Evolutionary conservation across 2,329 filamentous ascomycete species (phyloP).

Genomic region (Neocatenulostroma microsporum): DNA sequence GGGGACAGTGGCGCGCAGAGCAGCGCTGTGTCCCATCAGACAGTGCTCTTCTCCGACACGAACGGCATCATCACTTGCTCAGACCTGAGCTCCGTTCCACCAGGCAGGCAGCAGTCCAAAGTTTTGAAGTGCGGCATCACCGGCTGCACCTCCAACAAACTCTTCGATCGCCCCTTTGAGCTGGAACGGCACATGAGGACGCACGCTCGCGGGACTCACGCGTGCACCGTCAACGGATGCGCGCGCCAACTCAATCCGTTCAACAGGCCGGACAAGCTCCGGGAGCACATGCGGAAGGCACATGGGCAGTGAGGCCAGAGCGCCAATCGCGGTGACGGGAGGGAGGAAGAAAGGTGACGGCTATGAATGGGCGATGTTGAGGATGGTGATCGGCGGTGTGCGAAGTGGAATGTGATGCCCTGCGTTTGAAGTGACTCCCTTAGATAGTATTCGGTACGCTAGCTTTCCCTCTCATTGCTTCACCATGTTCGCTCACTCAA

Average conservation of each 20-base stretch:
- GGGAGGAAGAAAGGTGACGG: too few species aligned
- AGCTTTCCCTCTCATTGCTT: too few species aligned
- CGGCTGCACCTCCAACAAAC: slow-evolving; percentile 13
- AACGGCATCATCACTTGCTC: slow-evolving; percentile 7
- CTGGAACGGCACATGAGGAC: slow-evolving; percentile 18
- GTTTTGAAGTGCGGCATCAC: slow-evolving; percentile 13
- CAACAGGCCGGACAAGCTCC: slow-evolving; percentile 11
- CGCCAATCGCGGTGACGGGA: too few species aligned
- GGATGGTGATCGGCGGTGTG: too few species aligned
- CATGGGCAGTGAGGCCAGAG: slow-evolving; percentile 7
- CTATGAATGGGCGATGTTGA: too few species aligned
- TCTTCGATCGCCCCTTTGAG: slow-evolving; percentile 19
- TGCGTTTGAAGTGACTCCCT: too few species aligned
- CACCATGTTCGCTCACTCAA: too few species aligned
- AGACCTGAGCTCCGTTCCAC: slow-evolving; percentile 2
- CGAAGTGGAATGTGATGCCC: too few species aligned
- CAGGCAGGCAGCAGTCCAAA: slow-evolving; percentile 6
- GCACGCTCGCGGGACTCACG: slow-evolving; percentile 5
- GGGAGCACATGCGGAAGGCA: slow-evolving; percentile 8
- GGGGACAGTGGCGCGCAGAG: too few species aligned
- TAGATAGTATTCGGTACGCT: too few species aligned
- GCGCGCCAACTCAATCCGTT: slow-evolving; percentile 7
- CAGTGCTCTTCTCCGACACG: too few species aligned
- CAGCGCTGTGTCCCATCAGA: too few species aligned
- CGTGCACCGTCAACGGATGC: slow-evolving; percentile 5